phyloP scores from a whole-genome alignment of 306 rosid species.

The Rosa multiflora region DNA sequence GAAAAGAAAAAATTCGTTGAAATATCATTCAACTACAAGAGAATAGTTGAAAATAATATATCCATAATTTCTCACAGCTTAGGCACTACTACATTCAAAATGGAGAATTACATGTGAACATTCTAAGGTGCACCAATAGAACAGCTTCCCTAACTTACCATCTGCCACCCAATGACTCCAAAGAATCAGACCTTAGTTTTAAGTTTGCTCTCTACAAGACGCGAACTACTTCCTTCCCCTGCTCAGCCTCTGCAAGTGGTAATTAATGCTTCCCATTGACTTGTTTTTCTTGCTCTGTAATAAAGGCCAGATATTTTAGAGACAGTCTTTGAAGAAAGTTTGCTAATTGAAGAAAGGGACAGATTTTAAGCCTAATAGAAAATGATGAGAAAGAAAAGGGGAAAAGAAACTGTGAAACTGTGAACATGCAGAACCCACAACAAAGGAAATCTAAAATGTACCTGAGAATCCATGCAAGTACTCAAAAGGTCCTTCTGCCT shows the following conservation, averaged over 20 bases:
- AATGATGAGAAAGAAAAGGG: not conserved
- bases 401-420: not conserved
- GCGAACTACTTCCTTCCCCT: conserved; percentile 70
- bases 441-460: conserved; percentile 22
- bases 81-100: not conserved
- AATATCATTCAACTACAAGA: not conserved
- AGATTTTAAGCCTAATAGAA: not conserved
- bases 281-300: conserved; percentile 63
- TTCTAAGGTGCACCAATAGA: conserved; percentile 26
- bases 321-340: not conserved
- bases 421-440: conserved; percentile 10
- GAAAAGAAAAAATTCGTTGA: not conserved
- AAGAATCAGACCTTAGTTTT: conserved; percentile 3
- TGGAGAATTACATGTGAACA: conserved; percentile 11
- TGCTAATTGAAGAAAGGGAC: not conserved
- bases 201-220: conserved; percentile 13
- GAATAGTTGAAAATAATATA: not conserved
- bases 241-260: conserved; percentile 85
- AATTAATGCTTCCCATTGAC: conserved; percentile 83
- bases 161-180: conserved; percentile 20
- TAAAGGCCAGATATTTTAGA: conserved; percentile 22
- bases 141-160: conserved; percentile 18
- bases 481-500: conserved; percentile 57
- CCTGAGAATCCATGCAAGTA: conserved; percentile 79
- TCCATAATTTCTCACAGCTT: not conserved